Evolutionary conservation across 148 eudicot genomes (phyloP), one percentile per base, ranked within the genome.

Genomic region (Fallopia convolvulus): DNA sequence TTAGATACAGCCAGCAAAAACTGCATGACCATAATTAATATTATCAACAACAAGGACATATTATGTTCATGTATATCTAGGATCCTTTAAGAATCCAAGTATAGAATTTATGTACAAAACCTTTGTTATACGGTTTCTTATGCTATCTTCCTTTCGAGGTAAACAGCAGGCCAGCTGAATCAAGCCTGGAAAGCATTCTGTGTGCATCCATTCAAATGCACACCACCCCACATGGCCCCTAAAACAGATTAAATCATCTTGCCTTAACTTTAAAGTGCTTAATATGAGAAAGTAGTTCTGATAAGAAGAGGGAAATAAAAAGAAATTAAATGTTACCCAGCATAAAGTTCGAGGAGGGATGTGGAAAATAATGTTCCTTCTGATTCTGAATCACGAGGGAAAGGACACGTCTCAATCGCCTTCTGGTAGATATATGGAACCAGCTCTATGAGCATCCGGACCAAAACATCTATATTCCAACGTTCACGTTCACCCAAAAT

Each of bases 401-500:
- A 89, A 15, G 93, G 98, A 79, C 98, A 94, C 13, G 97, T 92
- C 83, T 90, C 89, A 74, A 89, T 85, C 76, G 93, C 89, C 85
- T 90, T 90, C 74, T 82, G 87, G 77, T 87, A 86, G 76, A 90
- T 84, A 83, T 70, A 86, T 60, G 96, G 88, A 85, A 94, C 93
- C 85, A 94, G 80, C 77, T 90, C 91, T 66, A 82, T 78, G 75
- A 94, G 84, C 85, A 94, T 90, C 78, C 96, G 88, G 63, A 94
- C 77, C 55, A 94, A 81, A 77, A 92, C 93, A 85, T 94, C 98
- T 78, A 92, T 83, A 83, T 84, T 92, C 98, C 98, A 94, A 44
- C 99, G 94, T 79, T 95, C 99, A 77, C 97, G 91, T 86, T 95
- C 99, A 72, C 99, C 99, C 77, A 95, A 84, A 78, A 88, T 97